Base-by-base conservation (phyloP, 345 rosid species). In the Syzygium grande region DNA sequence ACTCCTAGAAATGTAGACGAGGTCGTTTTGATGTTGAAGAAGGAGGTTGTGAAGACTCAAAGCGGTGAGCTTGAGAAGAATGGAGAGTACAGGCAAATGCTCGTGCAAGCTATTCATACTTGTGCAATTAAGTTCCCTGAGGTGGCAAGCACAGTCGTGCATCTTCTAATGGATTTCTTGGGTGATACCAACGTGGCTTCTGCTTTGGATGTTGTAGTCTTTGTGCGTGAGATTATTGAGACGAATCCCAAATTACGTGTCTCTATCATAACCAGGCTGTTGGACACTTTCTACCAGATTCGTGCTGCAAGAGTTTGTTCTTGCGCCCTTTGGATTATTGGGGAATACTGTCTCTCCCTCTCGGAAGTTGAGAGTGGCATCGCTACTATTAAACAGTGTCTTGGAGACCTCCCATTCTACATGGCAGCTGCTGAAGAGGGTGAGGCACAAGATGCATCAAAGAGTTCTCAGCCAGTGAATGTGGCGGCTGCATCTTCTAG, bases 71-170 rank as follows among this genome's bases (percentile, higher is more conserved):
- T 93, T 86, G 98, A 96, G 93, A 96, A 95, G 94, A 96, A 94
- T 89, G 98, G 96, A 12, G 99, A 96, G 91, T 96, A 95, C 87
- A 93, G 98, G 89, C 99, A 95, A 87, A 95, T 96, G 99, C 98
- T 96, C 6, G 96, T 96, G 89, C 99, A 96, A 92, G 98, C 98
- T 87, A 96, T 96, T 55, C 98, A 96, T 93, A 92, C 96, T 41
- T 95, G 98, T 88, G 99, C 99, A 19, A 87, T 96, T 90, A 95
- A 96, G 94, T 96, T 94, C 93, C 99, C 99, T 1, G 98, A 96
- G 89, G 99, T 96, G 89, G 99, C 99, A 88, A 94, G 98, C 93
- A 96, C 97, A 4, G 98, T 96, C 86, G 99, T 96, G 88, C 99
- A 96, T 92, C 91, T 96, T 87, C 89, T 95, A 89, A 96, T 96